Evolutionary conservation across 2,329 filamentous ascomycete species (phyloP), one percentile per base, ranked within the genome.

Genomic region (Alternaria rosae): DNA sequence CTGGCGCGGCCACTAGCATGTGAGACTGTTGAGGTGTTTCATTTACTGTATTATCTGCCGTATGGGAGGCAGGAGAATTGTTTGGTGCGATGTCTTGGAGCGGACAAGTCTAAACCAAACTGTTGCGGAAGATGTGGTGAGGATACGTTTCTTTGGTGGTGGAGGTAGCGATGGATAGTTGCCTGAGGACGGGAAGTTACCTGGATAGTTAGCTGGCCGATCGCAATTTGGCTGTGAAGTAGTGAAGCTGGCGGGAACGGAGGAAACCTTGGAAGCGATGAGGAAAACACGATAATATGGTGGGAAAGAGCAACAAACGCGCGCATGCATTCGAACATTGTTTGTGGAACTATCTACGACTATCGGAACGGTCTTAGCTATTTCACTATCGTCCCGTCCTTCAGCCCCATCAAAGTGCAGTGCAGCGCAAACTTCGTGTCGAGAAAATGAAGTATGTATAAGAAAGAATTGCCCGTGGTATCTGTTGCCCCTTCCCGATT

Each of bases 221-320:
- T 38, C 35, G 35, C 11, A 38, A 38, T 38, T 9, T 38, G 35
- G 35, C 35, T 17, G 35, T 17, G 15, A 38, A 30, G 47, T 38
- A 30, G 45, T 28, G 45, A 48, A 35, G 15, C 32, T 10, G 8
- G 13, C 17, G 15, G 45, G 17, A 23, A 32, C 21, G 21, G 47
- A 7, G 10, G 20, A 10, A 35, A n/a, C n/a, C n/a, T n/a, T n/a
- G n/a, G n/a, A 35, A 23, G 35, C 35, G 35, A 51, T n/a, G 35
- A 32, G 11, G 30, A 35, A 51, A 51, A 32, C 47, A 51, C 47
- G 35, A 38, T 32, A 38, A 38, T 7, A 51, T 51, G 47, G 47
- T 51, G 57, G 67, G 67, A 60, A 68, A 66, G 61, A 58, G 63
- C 68, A 66, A 65, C 61, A 67, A 69, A 61, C 59, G 58, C 62